Evolutionary conservation across 306 rosid genomes (phyloP).

Genomic region (Begonia fuchsioides): DNA sequence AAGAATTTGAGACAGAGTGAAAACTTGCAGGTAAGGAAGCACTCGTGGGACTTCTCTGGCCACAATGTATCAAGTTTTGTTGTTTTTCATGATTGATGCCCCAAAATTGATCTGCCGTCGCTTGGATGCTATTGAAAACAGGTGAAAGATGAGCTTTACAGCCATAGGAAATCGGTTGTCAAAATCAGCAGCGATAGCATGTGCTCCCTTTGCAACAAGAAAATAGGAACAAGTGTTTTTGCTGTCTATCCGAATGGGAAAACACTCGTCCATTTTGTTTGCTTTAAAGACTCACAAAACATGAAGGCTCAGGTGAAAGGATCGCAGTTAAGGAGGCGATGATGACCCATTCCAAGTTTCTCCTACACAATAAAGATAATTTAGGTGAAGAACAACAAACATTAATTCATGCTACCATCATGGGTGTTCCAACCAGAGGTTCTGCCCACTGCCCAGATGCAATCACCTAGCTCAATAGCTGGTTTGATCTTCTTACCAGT

Average conservation of each 20-base stretch:
- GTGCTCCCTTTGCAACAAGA: slow-evolving; percentile 94
- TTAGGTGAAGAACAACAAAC: slow-evolving; percentile 11
- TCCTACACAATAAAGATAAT: slow-evolving; percentile 1
- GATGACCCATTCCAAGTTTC: slow-evolving; percentile 3
- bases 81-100: too few species aligned
- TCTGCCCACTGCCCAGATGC: too few species aligned
- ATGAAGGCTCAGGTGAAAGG: slow-evolving; percentile 79
- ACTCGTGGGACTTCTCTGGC: too few species aligned
- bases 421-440: too few species aligned
- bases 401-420: slow-evolving; percentile 28
- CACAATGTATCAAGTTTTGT: too few species aligned
- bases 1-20: slow-evolving; percentile 87
- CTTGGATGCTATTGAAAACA: slow-evolving; percentile 11
- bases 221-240: slow-evolving; percentile 86
- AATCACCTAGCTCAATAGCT: too few species aligned
- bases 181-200: slow-evolving; percentile 74
- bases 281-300: slow-evolving; percentile 85
- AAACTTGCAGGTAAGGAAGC: slow-evolving; percentile 65
- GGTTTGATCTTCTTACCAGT: too few species aligned
- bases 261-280: slow-evolving; percentile 83
- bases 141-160: slow-evolving; percentile 79
- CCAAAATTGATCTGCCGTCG: too few species aligned
- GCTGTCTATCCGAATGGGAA: slow-evolving; percentile 87
- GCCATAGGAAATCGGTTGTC: slow-evolving; percentile 58
- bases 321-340: slow-evolving; percentile 40